phyloP scores from a whole-genome alignment of 495 filamentous ascomycete genomes.

The Amorphotheca resinae region DNA sequence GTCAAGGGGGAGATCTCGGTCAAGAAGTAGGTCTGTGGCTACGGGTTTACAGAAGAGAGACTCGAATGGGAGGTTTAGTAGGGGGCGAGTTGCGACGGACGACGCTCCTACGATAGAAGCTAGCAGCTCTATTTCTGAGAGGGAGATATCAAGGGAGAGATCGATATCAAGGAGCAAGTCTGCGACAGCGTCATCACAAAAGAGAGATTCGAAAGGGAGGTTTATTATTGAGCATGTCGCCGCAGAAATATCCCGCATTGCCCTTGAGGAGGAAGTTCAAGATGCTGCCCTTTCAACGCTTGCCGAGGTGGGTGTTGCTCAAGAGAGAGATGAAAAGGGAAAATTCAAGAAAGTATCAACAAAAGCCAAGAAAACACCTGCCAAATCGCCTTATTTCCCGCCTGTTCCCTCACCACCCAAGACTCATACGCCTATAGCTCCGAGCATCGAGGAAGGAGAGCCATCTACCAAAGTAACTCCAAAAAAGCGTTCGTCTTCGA shows the following conservation, averaged over 20 bases:
- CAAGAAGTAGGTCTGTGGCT: background rate
- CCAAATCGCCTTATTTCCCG: conserved; percentile 32
- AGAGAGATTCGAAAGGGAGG: conserved; percentile 3
- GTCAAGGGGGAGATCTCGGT: background rate
- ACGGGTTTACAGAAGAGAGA: background rate
- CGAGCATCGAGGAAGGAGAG: no score
- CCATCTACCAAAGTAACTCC: no score
- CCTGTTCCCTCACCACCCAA: conserved; percentile 8
- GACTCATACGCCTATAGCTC: conserved; percentile 8
- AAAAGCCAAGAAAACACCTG: conserved; percentile 10
- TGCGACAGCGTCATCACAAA: background rate
- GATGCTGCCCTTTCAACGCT: no score
- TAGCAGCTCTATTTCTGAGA: no score
- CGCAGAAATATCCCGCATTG: no score
- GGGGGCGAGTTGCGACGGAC: background rate
- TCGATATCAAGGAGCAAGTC: background rate
- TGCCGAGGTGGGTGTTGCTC: no score
- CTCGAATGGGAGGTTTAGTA: background rate
- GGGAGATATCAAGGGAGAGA: background rate
- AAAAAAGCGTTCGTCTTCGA: background rate
- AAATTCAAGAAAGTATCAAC: background rate
- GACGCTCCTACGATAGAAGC: background rate
- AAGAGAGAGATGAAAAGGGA: background rate
- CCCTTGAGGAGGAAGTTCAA: no score
- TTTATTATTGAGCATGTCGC: no score